A percentile compares a stretch with the other conserved stretches of the same genome.
These are phyloP conservation scores for Cicer judaicum DNA, from an alignment of 306 rosid species.

Conservation along the genomic window DNA sequence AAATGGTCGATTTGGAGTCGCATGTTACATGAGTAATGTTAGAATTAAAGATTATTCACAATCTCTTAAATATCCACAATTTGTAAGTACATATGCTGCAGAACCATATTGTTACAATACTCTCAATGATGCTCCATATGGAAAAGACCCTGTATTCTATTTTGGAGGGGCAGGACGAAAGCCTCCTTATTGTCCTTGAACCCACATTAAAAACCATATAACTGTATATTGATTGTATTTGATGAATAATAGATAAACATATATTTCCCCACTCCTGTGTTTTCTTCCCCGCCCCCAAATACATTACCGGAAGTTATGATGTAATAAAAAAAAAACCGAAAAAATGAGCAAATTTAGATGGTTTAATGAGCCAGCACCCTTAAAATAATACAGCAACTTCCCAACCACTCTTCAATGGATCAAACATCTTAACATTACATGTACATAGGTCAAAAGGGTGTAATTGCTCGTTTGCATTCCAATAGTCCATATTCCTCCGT, in stretches of 20 bases:
- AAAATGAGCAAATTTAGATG: too few relatives aligned
- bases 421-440: too few relatives aligned
- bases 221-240: not conserved
- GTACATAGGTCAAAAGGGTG: too few relatives aligned
- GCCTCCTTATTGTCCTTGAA: conserved; percentile 51
- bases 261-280: not conserved
- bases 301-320: too few relatives aligned
- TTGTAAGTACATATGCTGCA: conserved; percentile 19
- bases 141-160: conserved; percentile 53
- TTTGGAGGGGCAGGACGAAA: conserved; percentile 67
- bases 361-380: too few relatives aligned
- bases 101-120: conserved; percentile 59
- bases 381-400: too few relatives aligned
- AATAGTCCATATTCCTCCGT: too few relatives aligned
- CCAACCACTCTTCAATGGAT: too few relatives aligned
- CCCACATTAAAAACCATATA: not conserved
- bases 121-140: conserved; percentile 8
- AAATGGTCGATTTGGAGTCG: not conserved
- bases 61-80: conserved; percentile 54
- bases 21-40: conserved; percentile 50
- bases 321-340: too few relatives aligned
- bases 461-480: too few relatives aligned
- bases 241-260: not conserved
- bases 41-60: conserved; percentile 59
- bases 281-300: too few relatives aligned